Evolutionary conservation across 768 basidiomycete species (phyloP).

Genomic region (Mycena rebaudengoi): DNA sequence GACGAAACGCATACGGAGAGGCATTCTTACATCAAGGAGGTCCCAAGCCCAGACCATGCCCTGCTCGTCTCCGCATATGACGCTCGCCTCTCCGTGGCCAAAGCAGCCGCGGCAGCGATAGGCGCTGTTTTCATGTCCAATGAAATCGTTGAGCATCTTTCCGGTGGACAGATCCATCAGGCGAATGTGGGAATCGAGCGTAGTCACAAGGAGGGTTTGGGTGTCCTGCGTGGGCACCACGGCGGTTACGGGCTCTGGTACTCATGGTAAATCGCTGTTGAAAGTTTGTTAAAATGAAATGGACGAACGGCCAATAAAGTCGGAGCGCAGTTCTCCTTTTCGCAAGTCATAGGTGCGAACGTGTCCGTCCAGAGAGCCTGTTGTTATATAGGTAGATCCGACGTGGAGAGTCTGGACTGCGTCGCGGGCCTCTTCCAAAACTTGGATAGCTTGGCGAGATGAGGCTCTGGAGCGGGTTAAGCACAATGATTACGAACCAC

Average conservation of each 20-base stretch:
- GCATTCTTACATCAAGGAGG: slow-evolving; percentile 74
- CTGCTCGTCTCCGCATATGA: slow-evolving; percentile 90
- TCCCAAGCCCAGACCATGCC: slow-evolving; percentile 95
- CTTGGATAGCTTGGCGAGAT: slow-evolving; percentile 87
- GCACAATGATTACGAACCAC: neutral
- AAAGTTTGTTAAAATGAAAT: neutral
- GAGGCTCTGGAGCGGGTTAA: slow-evolving; percentile 60
- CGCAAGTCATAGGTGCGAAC: slow-evolving; percentile 95
- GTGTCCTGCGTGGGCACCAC: slow-evolving; percentile 81
- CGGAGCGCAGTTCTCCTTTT: slow-evolving; percentile 88
- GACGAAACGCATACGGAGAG: neutral
- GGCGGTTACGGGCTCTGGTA: slow-evolving; percentile 85
- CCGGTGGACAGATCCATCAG: slow-evolving; percentile 88
- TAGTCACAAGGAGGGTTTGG: slow-evolving; percentile 83
- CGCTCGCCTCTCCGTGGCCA: slow-evolving; percentile 80
- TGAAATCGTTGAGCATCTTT: slow-evolving; percentile 85
- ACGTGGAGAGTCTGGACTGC: slow-evolving; percentile 84
- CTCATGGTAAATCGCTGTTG: slow-evolving; percentile 1
- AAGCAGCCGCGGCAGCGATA: slow-evolving; percentile 88
- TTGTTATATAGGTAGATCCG: slow-evolving; percentile 68
- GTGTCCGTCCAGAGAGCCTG: slow-evolving; percentile 92
- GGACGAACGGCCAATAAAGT: slow-evolving; percentile 88
- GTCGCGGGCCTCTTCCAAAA: slow-evolving; percentile 88
- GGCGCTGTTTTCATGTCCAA: slow-evolving; percentile 74
- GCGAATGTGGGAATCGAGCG: slow-evolving; percentile 85